Conservation (phyloP, 257 asterid genomes). For the Anisodus tanguticus region DNA sequence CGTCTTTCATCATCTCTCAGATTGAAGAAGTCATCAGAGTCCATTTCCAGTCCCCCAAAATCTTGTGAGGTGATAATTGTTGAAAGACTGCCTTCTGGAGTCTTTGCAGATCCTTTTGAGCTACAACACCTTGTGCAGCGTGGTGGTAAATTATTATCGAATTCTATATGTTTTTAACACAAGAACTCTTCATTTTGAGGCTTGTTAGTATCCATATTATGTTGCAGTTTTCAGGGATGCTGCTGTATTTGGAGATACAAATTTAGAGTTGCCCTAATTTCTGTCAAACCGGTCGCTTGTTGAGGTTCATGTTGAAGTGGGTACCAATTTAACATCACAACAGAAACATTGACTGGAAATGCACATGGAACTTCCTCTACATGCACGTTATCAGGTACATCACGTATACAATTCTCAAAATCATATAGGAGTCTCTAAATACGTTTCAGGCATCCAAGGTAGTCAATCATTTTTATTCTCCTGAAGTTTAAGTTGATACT, state of each 20-base stretch:
- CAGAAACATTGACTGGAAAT: slow-evolving; percentile 45
- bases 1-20: slow-evolving; percentile 56
- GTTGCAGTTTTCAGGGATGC: slow-evolving; percentile 65
- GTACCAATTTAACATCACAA: slow-evolving; percentile 36
- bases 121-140: no score
- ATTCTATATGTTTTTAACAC: no score
- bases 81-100: no score
- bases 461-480: no score
- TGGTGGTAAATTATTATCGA: no score
- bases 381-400: slow-evolving; percentile 78
- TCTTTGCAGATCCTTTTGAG: no score
- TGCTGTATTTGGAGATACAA: slow-evolving; percentile 86
- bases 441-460: no score
- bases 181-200: neutral
- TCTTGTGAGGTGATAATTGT: no score
- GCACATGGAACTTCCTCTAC: slow-evolving; percentile 70
- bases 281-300: slow-evolving; percentile 74
- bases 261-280: slow-evolving; percentile 82
- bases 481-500: no score
- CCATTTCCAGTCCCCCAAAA: no score
- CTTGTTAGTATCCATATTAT: slow-evolving; percentile 25
- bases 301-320: slow-evolving; percentile 85
- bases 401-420: no score
- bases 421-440: no score
- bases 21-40: slow-evolving; percentile 46